A percentile compares a stretch with the other conserved stretches of the same genome.
Evolutionary conservation across 73 alveolate species (phyloP).

Genomic region (Urostyla sp.): DNA sequence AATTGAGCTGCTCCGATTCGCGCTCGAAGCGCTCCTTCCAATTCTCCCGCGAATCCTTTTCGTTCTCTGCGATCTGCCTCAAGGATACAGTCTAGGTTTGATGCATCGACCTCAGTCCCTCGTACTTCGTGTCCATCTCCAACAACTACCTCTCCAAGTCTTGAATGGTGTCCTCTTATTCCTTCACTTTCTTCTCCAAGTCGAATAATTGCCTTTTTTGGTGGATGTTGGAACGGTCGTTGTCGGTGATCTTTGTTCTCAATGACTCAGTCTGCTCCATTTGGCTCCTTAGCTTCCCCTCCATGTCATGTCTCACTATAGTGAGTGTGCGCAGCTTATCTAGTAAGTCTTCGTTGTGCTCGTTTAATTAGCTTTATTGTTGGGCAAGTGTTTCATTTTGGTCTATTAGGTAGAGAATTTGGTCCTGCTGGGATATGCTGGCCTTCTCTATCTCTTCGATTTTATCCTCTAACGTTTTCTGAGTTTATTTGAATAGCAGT

Average conservation of each 20-base stretch:
- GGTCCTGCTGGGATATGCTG: no score
- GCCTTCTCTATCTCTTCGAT: background rate
- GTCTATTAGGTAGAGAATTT: no score
- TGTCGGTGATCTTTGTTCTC: background rate
- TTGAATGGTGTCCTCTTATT: background rate
- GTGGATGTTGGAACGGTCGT: background rate
- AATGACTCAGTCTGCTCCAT: background rate
- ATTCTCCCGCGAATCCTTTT: slow-evolving; percentile 6
- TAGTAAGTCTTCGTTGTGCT: background rate
- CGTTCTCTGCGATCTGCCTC: slow-evolving; percentile 10
- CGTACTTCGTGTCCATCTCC: slow-evolving; percentile 5
- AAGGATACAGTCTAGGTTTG: background rate
- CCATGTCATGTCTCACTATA: slow-evolving; percentile 21
- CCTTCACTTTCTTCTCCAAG: slow-evolving; percentile 12
- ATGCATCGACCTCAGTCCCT: background rate
- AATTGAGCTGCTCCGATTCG: background rate
- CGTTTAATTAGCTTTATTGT: background rate
- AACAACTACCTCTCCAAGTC: background rate
- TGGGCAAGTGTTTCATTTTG: background rate
- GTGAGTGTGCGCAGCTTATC: background rate
- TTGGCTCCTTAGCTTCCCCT: background rate
- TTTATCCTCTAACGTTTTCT: background rate
- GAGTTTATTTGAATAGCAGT: background rate
- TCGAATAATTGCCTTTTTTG: background rate
- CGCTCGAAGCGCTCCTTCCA: slow-evolving; percentile 42